These are phyloP conservation scores for Trypanosoma lewisi DNA, from an alignment of 208 protist genomes.

Conservation along the genomic window DNA sequence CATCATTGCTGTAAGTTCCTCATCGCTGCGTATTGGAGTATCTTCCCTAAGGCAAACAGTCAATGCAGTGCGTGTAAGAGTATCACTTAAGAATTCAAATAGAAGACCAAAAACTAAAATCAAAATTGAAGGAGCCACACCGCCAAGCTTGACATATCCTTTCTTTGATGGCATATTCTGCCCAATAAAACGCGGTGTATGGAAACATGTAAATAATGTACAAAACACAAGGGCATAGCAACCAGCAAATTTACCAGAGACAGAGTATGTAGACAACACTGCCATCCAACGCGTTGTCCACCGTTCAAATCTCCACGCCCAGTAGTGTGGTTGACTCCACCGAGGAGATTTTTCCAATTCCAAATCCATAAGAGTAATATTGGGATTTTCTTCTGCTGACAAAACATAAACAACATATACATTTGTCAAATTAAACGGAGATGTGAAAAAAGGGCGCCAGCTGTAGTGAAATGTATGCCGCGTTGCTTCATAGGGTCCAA, in stretches of 20 bases:
- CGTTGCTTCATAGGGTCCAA: conserved; percentile 39
- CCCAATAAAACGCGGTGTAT: conserved; percentile 14
- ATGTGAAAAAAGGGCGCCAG: conserved; percentile 66
- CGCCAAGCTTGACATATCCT: conserved; percentile 21
- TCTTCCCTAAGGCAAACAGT: conserved; percentile 45
- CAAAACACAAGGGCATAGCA: conserved; percentile 48
- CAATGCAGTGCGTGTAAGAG: conserved; percentile 34
- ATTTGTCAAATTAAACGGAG: conserved; percentile 42
- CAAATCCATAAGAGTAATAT: conserved; percentile 34
- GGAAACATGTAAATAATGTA: conserved; percentile 32
- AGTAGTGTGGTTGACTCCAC: conserved; percentile 21
- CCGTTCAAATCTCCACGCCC: conserved; percentile 31
- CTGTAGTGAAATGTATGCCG: conserved; percentile 48
- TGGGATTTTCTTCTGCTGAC: conserved; percentile 27
- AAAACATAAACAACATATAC: conserved; percentile 66
- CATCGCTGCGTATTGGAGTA: conserved; percentile 35
- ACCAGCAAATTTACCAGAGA: conserved; percentile 38
- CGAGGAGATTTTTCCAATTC: conserved; percentile 16
- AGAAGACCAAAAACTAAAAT: conserved; percentile 29
- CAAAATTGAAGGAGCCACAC: conserved; percentile 17
- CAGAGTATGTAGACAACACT: conserved; percentile 53
- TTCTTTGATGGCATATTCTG: background rate
- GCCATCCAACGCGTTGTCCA: conserved; percentile 68
- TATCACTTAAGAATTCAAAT: conserved; percentile 37
- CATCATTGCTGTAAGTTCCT: conserved; percentile 57